Evolutionary conservation across 2,329 filamentous ascomycete species (phyloP).

Genomic region (Fusarium sp.): DNA sequence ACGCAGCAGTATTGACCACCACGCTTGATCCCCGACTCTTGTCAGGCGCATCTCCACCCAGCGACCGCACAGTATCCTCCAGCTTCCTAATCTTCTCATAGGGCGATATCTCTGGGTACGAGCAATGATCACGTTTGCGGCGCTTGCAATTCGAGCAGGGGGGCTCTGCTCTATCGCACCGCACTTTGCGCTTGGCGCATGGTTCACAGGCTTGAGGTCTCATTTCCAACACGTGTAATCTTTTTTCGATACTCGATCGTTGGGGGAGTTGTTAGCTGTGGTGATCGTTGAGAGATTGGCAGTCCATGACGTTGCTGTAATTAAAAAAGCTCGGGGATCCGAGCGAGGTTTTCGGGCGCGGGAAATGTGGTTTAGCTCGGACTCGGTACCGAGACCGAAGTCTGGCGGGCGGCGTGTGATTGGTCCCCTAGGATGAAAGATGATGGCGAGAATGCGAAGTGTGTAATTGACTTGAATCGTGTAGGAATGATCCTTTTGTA

Average conservation of each 20-base stretch:
- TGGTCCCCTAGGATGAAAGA: not conserved
- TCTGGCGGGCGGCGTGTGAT: not conserved
- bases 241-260: not conserved
- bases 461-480: conserved; percentile 10
- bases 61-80: conserved; percentile 19
- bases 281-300: not conserved
- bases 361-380: not conserved
- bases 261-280: not conserved
- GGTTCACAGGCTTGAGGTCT: conserved; percentile 28
- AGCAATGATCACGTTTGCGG: conserved; percentile 26
- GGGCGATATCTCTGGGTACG: conserved; percentile 21
- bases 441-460: not conserved
- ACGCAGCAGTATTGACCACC: not conserved
- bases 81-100: conserved; percentile 20
- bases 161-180: conserved; percentile 27
- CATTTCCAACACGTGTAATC: not conserved
- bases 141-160: conserved; percentile 28
- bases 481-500: not conserved
- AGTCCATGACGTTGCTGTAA: conserved; percentile 25
- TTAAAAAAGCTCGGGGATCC: conserved; percentile 23
- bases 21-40: not conserved
- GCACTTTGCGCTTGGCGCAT: conserved; percentile 34
- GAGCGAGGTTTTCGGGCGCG: conserved; percentile 5
- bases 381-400: conserved; percentile 34
- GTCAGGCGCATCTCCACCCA: conserved; percentile 19